These are phyloP conservation scores for Circinella umbellata DNA, from an alignment of 371 early-diverging fungal species.

Conservation along the genomic window DNA sequence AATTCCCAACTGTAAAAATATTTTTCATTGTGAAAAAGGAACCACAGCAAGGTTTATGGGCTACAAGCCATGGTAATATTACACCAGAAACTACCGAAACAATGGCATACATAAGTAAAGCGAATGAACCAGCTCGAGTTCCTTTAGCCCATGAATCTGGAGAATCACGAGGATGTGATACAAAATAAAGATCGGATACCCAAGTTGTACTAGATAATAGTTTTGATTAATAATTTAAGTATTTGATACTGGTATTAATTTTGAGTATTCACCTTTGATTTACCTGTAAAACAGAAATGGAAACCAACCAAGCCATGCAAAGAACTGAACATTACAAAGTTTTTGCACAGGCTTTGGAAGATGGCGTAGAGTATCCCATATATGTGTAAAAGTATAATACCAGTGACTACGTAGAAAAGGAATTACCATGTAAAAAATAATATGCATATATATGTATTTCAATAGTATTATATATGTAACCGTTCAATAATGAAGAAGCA, in stretches of 20 bases:
- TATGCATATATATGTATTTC: too few relatives aligned
- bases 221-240: too few relatives aligned
- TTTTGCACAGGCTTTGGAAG: slow-evolving; percentile 58
- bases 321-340: slow-evolving; percentile 75
- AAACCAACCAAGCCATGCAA: slow-evolving; percentile 80
- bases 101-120: slow-evolving; percentile 60
- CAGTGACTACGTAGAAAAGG: slow-evolving; percentile 29
- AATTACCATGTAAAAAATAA: too few relatives aligned
- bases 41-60: slow-evolving; percentile 18
- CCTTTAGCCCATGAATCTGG: slow-evolving; percentile 34
- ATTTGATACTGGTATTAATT: too few relatives aligned
- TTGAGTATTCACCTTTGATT: neutral
- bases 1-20: slow-evolving; percentile 52
- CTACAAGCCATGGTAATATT: slow-evolving; percentile 50
- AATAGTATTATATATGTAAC: too few relatives aligned
- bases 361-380: slow-evolving; percentile 44
- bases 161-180: slow-evolving; percentile 18
- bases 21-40: slow-evolving; percentile 43
- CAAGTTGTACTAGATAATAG: slow-evolving; percentile 34
- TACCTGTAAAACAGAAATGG: slow-evolving; percentile 59
- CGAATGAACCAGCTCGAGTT: slow-evolving; percentile 65
- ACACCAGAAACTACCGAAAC: slow-evolving; percentile 59
- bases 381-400: slow-evolving; percentile 42
- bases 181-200: slow-evolving; percentile 48
- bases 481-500: too few relatives aligned